Conservation (phyloP, 306 rosid genomes). For the Aeschynomene evenia region DNA sequence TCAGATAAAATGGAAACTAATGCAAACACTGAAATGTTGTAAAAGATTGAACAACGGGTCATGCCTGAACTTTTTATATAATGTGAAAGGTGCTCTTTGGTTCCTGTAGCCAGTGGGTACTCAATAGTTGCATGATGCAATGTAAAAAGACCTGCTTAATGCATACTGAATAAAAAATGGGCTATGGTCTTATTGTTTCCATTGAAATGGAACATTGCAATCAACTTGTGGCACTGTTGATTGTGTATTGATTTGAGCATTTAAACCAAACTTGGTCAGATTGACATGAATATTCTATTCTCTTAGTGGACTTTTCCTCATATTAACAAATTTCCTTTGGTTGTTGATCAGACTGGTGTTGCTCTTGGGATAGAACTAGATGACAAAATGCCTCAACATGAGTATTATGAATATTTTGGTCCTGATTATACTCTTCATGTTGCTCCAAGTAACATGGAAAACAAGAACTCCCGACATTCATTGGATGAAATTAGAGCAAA, state of each 20-base stretch:
- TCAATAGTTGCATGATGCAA: not conserved
- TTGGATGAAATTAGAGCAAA: constrained; percentile 42
- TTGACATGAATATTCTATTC: not conserved
- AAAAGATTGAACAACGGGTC: not conserved
- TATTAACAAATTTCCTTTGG: constrained; percentile 22
- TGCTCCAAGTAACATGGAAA: constrained; percentile 60
- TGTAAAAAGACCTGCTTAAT: not conserved
- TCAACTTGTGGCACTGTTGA: not conserved
- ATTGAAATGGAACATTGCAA: constrained; percentile 5
- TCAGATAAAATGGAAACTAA: not conserved
- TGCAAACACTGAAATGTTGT: not conserved
- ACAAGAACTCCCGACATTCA: constrained; percentile 44
- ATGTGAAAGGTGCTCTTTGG: not conserved
- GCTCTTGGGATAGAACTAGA: constrained; percentile 53
- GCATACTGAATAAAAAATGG: not conserved
- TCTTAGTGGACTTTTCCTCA: constrained; percentile 1
- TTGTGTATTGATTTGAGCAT: constrained; percentile 8
- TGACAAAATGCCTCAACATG: constrained; percentile 54
- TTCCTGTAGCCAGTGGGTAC: not conserved
- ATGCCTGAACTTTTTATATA: not conserved
- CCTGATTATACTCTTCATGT: constrained; percentile 52
- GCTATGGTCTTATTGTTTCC: not conserved
- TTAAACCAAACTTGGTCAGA: not conserved
- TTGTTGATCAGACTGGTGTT: constrained; percentile 49
- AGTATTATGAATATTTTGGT: constrained; percentile 56